Evolutionary conservation across 306 rosid species (phyloP).

Genomic region (Dryas octopetala): DNA sequence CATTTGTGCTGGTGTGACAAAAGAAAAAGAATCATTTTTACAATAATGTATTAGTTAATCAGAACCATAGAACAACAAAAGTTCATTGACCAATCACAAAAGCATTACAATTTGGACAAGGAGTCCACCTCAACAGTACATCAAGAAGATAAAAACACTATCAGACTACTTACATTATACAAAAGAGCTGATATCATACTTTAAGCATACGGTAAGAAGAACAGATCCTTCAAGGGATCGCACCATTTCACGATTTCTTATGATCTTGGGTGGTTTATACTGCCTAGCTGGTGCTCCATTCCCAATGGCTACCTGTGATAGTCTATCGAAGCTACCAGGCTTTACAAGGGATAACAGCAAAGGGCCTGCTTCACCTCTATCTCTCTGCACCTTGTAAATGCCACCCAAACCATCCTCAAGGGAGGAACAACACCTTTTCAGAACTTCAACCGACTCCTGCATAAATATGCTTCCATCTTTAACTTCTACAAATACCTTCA

Average conservation of each 20-base stretch:
- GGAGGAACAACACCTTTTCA: slow-evolving; percentile 38
- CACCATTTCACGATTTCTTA: slow-evolving; percentile 45
- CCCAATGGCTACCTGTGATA: slow-evolving; percentile 43
- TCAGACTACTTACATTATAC: no score
- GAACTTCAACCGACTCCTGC: slow-evolving; percentile 30
- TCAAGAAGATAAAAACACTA: no score
- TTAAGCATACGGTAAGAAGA: slow-evolving; percentile 25
- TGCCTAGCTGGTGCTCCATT: slow-evolving; percentile 64
- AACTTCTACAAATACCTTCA: slow-evolving; percentile 52
- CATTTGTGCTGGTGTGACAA: background rate
- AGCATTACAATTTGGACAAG: no score
- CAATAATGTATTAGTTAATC: background rate
- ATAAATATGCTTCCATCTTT: slow-evolving; percentile 31
- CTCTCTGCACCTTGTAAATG: slow-evolving; percentile 46
- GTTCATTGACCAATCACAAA: no score
- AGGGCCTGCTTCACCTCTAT: slow-evolving; percentile 45
- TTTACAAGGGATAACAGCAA: slow-evolving; percentile 38
- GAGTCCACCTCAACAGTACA: no score
- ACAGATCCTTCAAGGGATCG: slow-evolving; percentile 38
- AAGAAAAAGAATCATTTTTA: background rate
- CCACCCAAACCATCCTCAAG: slow-evolving; percentile 61
- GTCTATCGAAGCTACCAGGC: slow-evolving; percentile 48
- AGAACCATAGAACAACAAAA: no score
- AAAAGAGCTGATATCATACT: background rate
- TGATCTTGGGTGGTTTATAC: slow-evolving; percentile 67